Base-by-base conservation (phyloP, 305 asterid genomes). In the Caryopteris hybrid region DNA sequence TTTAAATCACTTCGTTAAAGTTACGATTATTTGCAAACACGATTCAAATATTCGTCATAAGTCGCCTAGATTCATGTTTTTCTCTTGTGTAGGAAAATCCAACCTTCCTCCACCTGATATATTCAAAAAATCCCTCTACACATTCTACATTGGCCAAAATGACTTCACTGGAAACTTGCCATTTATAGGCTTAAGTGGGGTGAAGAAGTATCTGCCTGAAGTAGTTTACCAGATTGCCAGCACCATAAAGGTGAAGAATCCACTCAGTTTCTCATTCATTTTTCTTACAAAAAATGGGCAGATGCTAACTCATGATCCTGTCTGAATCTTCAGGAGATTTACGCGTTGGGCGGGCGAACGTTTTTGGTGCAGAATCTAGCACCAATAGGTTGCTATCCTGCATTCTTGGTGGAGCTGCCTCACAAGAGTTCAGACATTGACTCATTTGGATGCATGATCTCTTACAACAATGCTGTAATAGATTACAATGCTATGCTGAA, bases 301-400 rank as follows among this genome's bases (percentile, higher is more conserved):
- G 12, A 18, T 51, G 14, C 38, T n/a, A n/a, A n/a, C n/a, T n/a
- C n/a, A n/a, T n/a, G n/a, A n/a, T n/a, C n/a, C n/a, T n/a, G n/a
- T n/a, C n/a, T n/a, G n/a, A n/a, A n/a, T n/a, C n/a, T n/a, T n/a
- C 71, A 92, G 98, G 92, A 82, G 53, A 63, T 90, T 17, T 83
- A 90, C 31, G 79, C 69, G 41, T 70, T 86, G 42, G 97, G 98
- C 3, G 98, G 97, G 18, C 72, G 89, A 41, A 78, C 83, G 2
- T 85, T 92, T 61, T 50, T 87, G 71, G 88, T 92, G 57, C 80
- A 84, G 12, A 92, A 92, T 77, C 68, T 90, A 22, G 97, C 95
- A 11, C 98, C 97, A 14, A 71, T 90, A 20, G 98, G 97, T 18
- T 92, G 98, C 78, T 92, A 90, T 77, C 95, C 96, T 42, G 76